Evolutionary conservation across 495 filamentous ascomycete species (phyloP).

Genomic region (Lasiosphaeria miniovina): DNA sequence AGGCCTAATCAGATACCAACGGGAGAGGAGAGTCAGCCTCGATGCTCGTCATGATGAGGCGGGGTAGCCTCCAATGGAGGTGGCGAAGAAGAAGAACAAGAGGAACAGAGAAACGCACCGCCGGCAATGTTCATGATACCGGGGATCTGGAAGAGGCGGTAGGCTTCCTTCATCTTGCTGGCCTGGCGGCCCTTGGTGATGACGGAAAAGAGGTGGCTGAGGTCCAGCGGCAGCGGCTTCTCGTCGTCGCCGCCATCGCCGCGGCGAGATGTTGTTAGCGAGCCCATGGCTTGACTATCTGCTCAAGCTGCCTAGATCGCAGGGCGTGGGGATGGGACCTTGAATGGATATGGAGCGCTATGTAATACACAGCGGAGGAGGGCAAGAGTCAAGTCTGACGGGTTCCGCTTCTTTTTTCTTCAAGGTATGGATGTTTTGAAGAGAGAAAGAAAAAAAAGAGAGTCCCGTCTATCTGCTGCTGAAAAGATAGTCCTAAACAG

Average conservation of each 20-base stretch:
- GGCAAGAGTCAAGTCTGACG: too few species aligned
- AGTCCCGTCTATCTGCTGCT: too few species aligned
- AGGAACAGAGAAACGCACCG: slow-evolving; percentile 51
- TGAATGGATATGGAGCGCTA: too few species aligned
- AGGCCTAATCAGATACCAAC: slow-evolving; percentile 51
- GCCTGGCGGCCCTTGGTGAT: slow-evolving; percentile 59
- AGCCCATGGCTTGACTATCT: too few species aligned
- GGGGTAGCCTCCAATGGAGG: not conserved
- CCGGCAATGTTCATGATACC: slow-evolving; percentile 85
- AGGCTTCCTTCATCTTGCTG: slow-evolving; percentile 72
- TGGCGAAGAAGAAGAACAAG: not conserved
- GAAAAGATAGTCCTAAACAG: too few species aligned
- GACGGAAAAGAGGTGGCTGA: slow-evolving; percentile 74
- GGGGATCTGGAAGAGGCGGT: slow-evolving; percentile 80
- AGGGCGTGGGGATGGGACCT: too few species aligned
- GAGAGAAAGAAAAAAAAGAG: too few species aligned
- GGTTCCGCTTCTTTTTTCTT: too few species aligned
- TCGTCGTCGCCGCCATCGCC: slow-evolving; percentile 10
- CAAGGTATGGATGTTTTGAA: too few species aligned
- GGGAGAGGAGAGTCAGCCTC: slow-evolving; percentile 2
- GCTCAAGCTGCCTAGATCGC: too few species aligned
- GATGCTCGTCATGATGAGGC: not conserved
- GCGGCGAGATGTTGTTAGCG: not conserved
- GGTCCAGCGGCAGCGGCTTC: slow-evolving; percentile 59
- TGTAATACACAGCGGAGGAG: too few species aligned